phyloP scores from a whole-genome alignment of 1,284 basidiomycete species.

The Trametes pubescens region DNA sequence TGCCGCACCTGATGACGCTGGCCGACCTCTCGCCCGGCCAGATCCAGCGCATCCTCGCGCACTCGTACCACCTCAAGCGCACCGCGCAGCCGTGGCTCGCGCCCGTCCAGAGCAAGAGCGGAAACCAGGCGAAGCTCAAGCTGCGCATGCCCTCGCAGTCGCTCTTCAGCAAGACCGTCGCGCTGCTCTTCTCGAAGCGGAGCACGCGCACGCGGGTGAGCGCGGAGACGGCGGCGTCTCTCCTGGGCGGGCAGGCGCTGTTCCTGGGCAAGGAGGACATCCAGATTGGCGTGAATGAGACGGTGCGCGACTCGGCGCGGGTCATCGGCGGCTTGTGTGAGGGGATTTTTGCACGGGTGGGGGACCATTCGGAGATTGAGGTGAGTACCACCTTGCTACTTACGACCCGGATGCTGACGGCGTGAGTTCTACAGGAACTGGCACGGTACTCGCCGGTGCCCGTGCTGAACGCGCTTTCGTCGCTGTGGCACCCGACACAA shows the following conservation, averaged over 20 bases:
- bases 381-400: conserved; percentile 55
- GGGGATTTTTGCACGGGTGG: conserved; percentile 97
- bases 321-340: conserved; percentile 96
- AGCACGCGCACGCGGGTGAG: conserved; percentile 93
- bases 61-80: conserved; percentile 72
- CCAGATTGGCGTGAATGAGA: conserved; percentile 97
- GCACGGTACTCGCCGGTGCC: conserved; percentile 91
- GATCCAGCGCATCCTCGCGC: conserved; percentile 68
- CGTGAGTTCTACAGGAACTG: conserved; percentile 67
- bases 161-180: conserved; percentile 84
- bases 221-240: conserved; percentile 80
- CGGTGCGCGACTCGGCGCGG: conserved; percentile 82
- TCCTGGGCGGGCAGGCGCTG: conserved; percentile 90
- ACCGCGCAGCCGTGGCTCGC: conserved; percentile 64
- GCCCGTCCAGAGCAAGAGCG: conserved; percentile 43
- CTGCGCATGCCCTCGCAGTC: conserved; percentile 73
- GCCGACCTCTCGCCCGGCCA: conserved; percentile 82
- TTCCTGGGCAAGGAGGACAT: conserved; percentile 95
- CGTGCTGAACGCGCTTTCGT: conserved; percentile 95
- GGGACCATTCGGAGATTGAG: conserved; percentile 92
- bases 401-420: background rate
- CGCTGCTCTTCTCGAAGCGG: conserved; percentile 92
- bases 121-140: conserved; percentile 45
- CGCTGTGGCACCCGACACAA: conserved; percentile 97
- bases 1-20: conserved; percentile 84